Evolutionary conservation across 306 rosid species (phyloP).

Genomic region (Spatholobus suberectus): DNA sequence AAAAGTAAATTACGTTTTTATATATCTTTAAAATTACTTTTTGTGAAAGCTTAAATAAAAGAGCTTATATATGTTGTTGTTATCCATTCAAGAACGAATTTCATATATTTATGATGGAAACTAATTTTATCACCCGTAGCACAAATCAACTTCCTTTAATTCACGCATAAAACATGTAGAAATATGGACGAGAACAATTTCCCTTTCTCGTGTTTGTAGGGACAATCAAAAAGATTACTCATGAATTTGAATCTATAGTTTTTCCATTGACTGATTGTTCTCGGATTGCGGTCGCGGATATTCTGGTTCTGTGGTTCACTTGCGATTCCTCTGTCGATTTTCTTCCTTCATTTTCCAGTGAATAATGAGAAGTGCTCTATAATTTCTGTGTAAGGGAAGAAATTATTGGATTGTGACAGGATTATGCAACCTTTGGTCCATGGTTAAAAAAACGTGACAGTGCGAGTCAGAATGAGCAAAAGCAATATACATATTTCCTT

Average conservation of each 20-base stretch:
- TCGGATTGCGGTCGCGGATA: neutral
- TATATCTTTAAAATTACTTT: too few relatives aligned
- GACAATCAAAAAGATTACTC: too few relatives aligned
- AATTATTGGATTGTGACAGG: constrained; percentile 16
- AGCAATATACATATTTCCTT: neutral
- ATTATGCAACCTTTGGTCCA: neutral
- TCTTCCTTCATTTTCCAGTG: neutral
- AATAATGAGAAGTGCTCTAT: neutral
- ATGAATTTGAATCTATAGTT: neutral
- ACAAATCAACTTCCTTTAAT: neutral
- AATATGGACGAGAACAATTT: neutral
- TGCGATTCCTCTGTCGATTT: neutral
- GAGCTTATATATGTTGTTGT: neutral
- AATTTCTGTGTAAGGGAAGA: neutral
- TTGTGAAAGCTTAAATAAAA: too few relatives aligned
- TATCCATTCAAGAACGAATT: neutral
- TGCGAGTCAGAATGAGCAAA: constrained; percentile 23
- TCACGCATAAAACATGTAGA: neutral
- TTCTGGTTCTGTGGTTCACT: neutral
- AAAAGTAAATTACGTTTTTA: too few relatives aligned
- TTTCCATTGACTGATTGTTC: neutral
- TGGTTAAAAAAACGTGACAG: neutral
- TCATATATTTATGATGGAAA: neutral
- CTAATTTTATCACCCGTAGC: too few relatives aligned
- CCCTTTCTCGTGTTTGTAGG: neutral